Evolutionary conservation across 1,284 basidiomycete genomes (phyloP).

Genomic region (Ustilago crameri): DNA sequence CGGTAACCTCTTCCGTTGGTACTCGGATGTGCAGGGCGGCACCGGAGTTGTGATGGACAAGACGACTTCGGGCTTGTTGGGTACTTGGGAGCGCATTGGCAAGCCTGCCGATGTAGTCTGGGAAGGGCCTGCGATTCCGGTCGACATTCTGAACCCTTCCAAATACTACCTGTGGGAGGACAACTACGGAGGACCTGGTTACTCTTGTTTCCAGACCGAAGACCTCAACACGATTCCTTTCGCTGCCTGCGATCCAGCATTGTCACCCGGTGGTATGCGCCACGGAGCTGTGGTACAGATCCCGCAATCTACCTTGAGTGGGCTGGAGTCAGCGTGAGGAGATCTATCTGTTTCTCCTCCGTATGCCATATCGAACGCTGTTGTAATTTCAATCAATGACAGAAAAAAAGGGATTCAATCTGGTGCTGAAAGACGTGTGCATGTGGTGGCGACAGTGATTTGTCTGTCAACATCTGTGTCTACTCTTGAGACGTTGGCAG

Average conservation of each 20-base stretch:
- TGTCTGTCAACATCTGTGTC: too few species aligned
- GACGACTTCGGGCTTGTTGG: conserved; percentile 19
- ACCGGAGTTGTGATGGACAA: conserved; percentile 33
- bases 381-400: too few species aligned
- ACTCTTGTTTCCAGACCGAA: conserved; percentile 34
- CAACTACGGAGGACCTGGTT: conserved; percentile 31
- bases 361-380: too few species aligned
- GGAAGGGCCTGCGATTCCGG: conserved; percentile 32
- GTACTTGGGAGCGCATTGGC: conserved; percentile 28
- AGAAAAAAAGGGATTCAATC: too few species aligned
- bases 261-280: conserved; percentile 22
- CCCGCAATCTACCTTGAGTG: not conserved
- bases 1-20: conserved; percentile 31
- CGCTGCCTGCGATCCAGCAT: conserved; percentile 22
- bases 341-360: too few species aligned
- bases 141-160: conserved; percentile 25
- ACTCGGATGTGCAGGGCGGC: conserved; percentile 17
- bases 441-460: too few species aligned
- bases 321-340: conserved; percentile 9
- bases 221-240: conserved; percentile 19
- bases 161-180: conserved; percentile 36
- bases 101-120: conserved; percentile 29
- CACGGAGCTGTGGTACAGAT: conserved; percentile 26
- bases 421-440: too few species aligned
- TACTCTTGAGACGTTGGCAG: too few species aligned